phyloP scores from a whole-genome alignment of 2,329 filamentous ascomycete species.

The Moelleriella libera region DNA sequence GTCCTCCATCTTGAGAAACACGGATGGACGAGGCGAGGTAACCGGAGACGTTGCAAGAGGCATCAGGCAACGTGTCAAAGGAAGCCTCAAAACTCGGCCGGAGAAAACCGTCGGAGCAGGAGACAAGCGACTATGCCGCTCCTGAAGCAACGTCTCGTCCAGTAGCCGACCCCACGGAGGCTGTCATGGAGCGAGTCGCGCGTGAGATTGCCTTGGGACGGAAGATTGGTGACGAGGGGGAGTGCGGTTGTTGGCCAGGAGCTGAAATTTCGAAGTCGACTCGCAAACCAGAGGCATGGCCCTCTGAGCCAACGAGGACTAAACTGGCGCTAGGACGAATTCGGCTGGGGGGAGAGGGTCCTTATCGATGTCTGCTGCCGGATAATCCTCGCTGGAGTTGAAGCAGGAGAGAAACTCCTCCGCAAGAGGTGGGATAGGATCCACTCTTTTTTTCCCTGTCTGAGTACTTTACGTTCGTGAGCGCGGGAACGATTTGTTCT shows the following conservation, averaged over 20 bases:
- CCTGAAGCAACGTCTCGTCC: conserved; percentile 20
- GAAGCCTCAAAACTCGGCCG: conserved; percentile 24
- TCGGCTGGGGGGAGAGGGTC: conserved; percentile 4
- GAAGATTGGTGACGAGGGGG: conserved; percentile 18
- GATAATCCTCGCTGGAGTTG: conserved; percentile 16
- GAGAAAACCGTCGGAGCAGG: conserved; percentile 15
- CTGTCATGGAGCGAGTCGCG: conserved; percentile 20
- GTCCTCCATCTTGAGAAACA: conserved; percentile 95
- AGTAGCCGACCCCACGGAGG: conserved; percentile 14
- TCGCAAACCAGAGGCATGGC: conserved; percentile 23
- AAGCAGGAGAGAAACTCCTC: too few species aligned
- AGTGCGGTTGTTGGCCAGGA: conserved; percentile 17
- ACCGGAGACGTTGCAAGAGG: conserved; percentile 65
- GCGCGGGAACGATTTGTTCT: neutral
- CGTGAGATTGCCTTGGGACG: conserved; percentile 14
- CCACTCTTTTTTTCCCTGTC: too few species aligned
- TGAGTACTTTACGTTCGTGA: too few species aligned
- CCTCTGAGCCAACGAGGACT: conserved; percentile 19
- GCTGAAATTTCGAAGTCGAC: conserved; percentile 31
- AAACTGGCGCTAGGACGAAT: conserved; percentile 18
- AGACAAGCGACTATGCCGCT: conserved; percentile 13
- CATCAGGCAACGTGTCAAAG: conserved; percentile 52
- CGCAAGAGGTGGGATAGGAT: too few species aligned
- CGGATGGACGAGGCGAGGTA: conserved; percentile 61
- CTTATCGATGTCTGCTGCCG: conserved; percentile 19